A percentile compares a stretch with the other conserved stretches of the same genome.
Conservation (phyloP, 2,329 filamentous ascomycete species). For the Paecilomyces fulvus region DNA sequence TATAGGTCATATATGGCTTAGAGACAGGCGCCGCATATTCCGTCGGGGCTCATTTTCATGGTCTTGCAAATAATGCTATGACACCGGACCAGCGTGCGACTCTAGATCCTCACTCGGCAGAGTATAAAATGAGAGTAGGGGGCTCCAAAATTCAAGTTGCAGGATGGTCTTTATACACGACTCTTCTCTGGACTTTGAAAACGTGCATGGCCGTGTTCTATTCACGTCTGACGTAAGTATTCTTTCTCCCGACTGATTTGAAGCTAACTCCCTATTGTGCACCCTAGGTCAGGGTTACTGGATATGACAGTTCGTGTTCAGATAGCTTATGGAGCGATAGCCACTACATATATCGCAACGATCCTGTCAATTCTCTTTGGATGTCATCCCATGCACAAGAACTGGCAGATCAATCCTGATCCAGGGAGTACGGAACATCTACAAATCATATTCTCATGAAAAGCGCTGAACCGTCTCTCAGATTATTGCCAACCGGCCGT, state of each 20-base stretch:
- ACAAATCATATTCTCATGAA: conserved; percentile 5
- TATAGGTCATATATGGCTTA: conserved; percentile 42
- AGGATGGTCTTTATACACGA: conserved; percentile 48
- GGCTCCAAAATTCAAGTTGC: conserved; percentile 48
- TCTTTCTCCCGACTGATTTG: background rate
- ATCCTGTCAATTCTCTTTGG: conserved; percentile 44
- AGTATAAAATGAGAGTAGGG: conserved; percentile 42
- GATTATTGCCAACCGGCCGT: conserved; percentile 44
- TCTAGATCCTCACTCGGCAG: conserved; percentile 36
- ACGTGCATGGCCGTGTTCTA: conserved; percentile 51
- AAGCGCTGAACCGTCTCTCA: conserved; percentile 10
- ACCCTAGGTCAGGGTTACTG: conserved; percentile 28
- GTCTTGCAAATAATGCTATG: conserved; percentile 52
- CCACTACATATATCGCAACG: conserved; percentile 41
- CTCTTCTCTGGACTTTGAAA: conserved; percentile 47
- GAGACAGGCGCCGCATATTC: conserved; percentile 44
- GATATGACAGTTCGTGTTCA: conserved; percentile 40
- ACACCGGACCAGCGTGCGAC: conserved; percentile 41
- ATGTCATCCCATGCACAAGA: conserved; percentile 45
- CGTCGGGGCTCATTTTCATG: conserved; percentile 41
- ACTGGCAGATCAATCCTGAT: conserved; percentile 53
- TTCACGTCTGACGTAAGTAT: conserved; percentile 41
- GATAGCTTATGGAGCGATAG: conserved; percentile 44
- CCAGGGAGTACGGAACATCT: conserved; percentile 42
- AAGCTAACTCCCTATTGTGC: background rate